Percentiles rank a stretch among this genome's conserved stretches.
phyloP scores from a whole-genome alignment of 2,329 filamentous ascomycete genomes.

The Apiospora marii region DNA sequence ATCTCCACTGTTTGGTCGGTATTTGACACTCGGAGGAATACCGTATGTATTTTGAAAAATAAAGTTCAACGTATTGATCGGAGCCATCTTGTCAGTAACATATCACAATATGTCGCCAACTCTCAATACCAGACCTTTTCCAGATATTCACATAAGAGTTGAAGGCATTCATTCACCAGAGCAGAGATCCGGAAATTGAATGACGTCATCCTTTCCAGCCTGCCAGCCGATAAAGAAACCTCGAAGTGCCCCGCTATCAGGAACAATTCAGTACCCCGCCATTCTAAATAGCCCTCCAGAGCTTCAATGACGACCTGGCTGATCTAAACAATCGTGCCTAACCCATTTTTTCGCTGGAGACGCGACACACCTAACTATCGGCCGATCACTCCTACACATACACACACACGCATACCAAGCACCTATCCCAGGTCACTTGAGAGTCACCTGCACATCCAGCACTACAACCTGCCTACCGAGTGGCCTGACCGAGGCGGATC shows the following conservation, averaged over 20 bases:
- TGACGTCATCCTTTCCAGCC: background rate
- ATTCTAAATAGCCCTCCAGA: background rate
- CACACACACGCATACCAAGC: background rate
- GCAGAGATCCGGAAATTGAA: background rate
- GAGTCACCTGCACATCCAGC: background rate
- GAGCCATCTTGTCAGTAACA: too few relatives aligned
- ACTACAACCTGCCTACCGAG: background rate
- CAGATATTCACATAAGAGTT: background rate
- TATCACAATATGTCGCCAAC: too few relatives aligned
- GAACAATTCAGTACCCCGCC: conserved; percentile 1
- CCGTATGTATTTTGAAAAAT: too few relatives aligned
- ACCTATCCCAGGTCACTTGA: background rate
- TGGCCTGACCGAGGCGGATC: background rate
- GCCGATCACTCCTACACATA: background rate
- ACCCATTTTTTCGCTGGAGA: background rate
- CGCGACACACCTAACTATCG: background rate
- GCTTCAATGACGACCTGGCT: conserved; percentile 8
- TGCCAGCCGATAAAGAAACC: background rate
- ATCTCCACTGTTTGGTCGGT: too few relatives aligned
- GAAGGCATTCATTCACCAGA: too few relatives aligned
- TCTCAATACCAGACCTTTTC: too few relatives aligned
- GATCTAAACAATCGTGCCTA: background rate
- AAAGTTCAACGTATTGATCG: too few relatives aligned
- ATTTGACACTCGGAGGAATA: too few relatives aligned
- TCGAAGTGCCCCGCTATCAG: conserved; percentile 1